A percentile compares a stretch with the other conserved stretches of the same genome.
These are phyloP conservation scores for Diaporthe vexans DNA, from an alignment of 2,329 filamentous ascomycete genomes.

Conservation along the genomic window DNA sequence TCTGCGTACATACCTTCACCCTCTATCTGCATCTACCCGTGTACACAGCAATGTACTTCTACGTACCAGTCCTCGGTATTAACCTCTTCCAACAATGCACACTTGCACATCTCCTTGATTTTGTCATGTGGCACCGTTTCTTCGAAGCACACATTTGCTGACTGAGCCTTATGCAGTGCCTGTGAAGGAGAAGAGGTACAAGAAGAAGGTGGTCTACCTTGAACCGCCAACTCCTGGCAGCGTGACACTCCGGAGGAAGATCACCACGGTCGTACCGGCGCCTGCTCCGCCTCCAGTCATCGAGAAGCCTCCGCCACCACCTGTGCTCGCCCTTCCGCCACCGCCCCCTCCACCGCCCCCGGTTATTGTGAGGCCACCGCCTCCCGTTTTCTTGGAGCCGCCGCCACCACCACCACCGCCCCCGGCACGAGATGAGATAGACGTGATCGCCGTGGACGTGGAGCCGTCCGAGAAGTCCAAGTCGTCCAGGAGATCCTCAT, in stretches of 20 bases:
- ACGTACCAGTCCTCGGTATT: slow-evolving; percentile 38
- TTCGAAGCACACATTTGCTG: neutral
- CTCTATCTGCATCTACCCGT: neutral
- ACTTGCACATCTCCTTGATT: neutral
- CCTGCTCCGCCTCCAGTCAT: slow-evolving; percentile 46
- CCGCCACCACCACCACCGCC: slow-evolving; percentile 46
- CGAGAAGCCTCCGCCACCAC: slow-evolving; percentile 42
- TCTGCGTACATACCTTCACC: neutral
- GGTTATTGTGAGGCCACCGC: slow-evolving; percentile 38
- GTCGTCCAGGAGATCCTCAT: slow-evolving; percentile 30
- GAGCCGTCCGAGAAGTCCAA: slow-evolving; percentile 44
- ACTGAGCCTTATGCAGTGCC: slow-evolving; percentile 24
- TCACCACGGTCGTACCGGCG: slow-evolving; percentile 56
- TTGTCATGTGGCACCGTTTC: neutral
- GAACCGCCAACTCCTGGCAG: slow-evolving; percentile 56
- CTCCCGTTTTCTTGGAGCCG: slow-evolving; percentile 43
- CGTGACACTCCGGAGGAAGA: slow-evolving; percentile 51
- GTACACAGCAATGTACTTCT: slow-evolving; percentile 39
- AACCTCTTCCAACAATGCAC: neutral
- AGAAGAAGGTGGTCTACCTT: slow-evolving; percentile 60
- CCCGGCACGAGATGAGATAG: slow-evolving; percentile 45
- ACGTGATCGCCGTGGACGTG: slow-evolving; percentile 49
- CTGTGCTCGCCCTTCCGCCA: slow-evolving; percentile 42
- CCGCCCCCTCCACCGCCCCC: slow-evolving; percentile 45
- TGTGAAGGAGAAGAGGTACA: slow-evolving; percentile 43